Percentiles rank a stretch among this genome's conserved stretches.
Conservation (phyloP, 768 basidiomycete genomes). For the Hypholoma fasciculare region DNA sequence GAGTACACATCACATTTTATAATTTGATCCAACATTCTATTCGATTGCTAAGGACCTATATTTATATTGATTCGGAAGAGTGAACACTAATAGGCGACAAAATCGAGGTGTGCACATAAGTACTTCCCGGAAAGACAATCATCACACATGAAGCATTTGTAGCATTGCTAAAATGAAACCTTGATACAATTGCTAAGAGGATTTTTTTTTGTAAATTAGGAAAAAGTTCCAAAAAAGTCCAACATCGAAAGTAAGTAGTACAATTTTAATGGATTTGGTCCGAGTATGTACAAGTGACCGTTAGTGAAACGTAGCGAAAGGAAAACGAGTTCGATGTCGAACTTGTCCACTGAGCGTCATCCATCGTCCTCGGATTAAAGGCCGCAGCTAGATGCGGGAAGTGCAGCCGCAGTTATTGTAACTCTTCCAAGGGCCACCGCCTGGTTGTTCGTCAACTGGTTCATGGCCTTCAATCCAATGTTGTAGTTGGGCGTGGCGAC, state of each 20-base stretch:
- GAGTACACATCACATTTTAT: no score
- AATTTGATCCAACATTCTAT: no score
- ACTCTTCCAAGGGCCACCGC: slow-evolving; percentile 50
- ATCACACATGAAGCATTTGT: no score
- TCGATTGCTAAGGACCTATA: no score
- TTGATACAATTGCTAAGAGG: neutral
- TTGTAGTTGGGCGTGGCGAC: slow-evolving; percentile 45
- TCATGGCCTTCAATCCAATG: slow-evolving; percentile 52
- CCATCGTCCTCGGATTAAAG: slow-evolving; percentile 20
- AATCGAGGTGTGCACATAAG: no score
- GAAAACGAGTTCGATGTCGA: neutral
- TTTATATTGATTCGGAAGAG: no score
- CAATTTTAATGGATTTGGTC: neutral
- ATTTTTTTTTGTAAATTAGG: neutral
- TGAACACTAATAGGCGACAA: no score
- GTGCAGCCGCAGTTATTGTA: slow-evolving; percentile 39
- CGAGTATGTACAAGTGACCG: no score
- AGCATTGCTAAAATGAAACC: neutral
- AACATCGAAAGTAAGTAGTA: neutral
- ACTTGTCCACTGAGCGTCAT: neutral
- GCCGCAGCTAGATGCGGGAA: slow-evolving; percentile 50
- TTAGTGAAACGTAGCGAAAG: no score
- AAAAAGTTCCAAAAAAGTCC: neutral
- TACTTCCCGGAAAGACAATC: no score
- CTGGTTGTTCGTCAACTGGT: slow-evolving; percentile 46